Conservation (phyloP, 441 rosid genomes). For the Corymbia calophylla region DNA sequence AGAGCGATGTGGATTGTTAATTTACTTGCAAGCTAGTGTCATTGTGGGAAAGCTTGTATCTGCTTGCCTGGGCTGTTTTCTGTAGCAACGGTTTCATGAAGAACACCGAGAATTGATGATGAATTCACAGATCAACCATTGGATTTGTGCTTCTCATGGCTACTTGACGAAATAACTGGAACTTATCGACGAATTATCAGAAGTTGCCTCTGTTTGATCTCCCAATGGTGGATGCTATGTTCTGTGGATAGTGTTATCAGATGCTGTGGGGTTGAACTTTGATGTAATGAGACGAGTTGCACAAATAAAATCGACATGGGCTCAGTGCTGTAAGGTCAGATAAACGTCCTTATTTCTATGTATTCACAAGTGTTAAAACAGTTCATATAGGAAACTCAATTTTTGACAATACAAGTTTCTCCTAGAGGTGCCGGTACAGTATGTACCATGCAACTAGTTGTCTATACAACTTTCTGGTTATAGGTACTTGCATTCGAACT, state of each 20-base stretch:
- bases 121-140: neutral
- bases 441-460: neutral
- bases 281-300: neutral
- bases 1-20: neutral
- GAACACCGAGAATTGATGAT: neutral
- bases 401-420: neutral
- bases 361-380: neutral
- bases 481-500: neutral
- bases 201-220: neutral
- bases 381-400: neutral
- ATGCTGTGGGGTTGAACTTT: neutral
- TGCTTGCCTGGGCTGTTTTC: neutral
- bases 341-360: neutral
- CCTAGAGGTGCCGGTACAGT: rapidly evolving
- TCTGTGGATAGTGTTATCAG: neutral
- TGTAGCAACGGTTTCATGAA: neutral
- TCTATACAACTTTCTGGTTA: neutral
- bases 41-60: neutral
- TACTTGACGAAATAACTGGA: neutral
- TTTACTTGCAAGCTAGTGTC: neutral
- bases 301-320: neutral
- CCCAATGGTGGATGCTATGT: neutral
- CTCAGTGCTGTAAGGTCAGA: neutral
- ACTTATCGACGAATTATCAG: neutral
- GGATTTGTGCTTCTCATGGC: neutral